phyloP scores from a whole-genome alignment of 176 grass and related monocot species.

The sorghum (Sorghum bicolor) region DNA sequence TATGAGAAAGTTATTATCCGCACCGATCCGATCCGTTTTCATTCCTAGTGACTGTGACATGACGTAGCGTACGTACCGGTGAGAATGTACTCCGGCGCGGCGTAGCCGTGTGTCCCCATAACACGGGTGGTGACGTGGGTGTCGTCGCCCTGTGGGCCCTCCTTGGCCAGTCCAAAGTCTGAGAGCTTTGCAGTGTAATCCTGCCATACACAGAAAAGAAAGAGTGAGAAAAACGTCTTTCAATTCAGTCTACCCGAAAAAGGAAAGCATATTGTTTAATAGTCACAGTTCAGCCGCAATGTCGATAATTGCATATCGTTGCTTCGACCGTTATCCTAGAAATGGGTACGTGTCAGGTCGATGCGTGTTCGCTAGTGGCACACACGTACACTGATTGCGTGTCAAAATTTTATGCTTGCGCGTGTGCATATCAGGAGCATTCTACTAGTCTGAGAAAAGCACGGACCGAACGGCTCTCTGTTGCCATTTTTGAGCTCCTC shows the following conservation, averaged over 20 bases:
- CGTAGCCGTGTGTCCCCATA: constrained; percentile 95
- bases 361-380: neutral
- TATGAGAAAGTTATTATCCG: too few relatives aligned
- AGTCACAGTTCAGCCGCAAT: neutral
- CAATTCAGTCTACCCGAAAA: neutral
- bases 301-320: neutral
- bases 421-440: neutral
- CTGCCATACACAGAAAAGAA: constrained; percentile 10
- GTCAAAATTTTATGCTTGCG: neutral
- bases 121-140: constrained; percentile 71
- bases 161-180: constrained; percentile 86
- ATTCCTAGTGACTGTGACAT: neutral
- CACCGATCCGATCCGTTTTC: too few relatives aligned
- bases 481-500: neutral
- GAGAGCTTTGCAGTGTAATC: constrained; percentile 96
- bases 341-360: neutral
- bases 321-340: neutral
- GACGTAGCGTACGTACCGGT: constrained; percentile 35
- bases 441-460: neutral
- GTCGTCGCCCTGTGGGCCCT: constrained; percentile 71
- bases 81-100: constrained; percentile 87
- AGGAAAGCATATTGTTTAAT: too few relatives aligned
- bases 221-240: neutral
- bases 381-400: neutral
- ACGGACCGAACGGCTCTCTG: neutral